Conservation (phyloP, 805 yeast genomes). For the Ogataea pini region DNA sequence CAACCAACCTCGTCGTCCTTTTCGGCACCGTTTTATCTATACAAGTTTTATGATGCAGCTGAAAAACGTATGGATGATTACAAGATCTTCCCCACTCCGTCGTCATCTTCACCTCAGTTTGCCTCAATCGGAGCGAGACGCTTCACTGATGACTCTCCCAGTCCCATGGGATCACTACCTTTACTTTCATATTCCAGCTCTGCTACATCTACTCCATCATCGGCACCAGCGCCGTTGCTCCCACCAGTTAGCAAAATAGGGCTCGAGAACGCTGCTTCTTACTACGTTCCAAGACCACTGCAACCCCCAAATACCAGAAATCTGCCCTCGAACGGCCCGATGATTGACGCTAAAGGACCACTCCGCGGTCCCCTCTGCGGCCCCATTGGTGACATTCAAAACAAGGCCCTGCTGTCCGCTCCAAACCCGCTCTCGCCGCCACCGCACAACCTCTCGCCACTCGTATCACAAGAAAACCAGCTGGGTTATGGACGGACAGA, state of each 20-base stretch:
- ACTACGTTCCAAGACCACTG: conserved; percentile 1
- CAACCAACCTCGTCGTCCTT: conserved; percentile 5
- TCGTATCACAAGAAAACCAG: conserved; percentile 2
- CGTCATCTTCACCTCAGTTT: not conserved
- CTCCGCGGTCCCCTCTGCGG: conserved; percentile 1
- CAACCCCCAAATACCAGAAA: conserved; percentile 1
- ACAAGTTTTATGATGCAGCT: conserved; percentile 24
- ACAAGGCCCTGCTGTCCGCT: conserved; percentile 1
- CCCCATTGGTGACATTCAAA: not conserved
- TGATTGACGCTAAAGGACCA: not conserved
- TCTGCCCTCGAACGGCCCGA: conserved; percentile 1
- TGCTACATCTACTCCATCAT: not conserved
- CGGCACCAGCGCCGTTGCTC: conserved; percentile 1
- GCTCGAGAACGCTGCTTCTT: conserved; percentile 5
- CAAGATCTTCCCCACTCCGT: conserved; percentile 28
- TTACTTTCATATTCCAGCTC: not conserved
- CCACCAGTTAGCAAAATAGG: conserved; percentile 1
- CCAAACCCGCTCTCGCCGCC: conserved; percentile 9
- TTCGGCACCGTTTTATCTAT: conserved; percentile 26
- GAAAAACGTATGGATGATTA: conserved; percentile 23
- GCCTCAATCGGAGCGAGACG: not conserved
- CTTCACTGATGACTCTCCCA: not conserved
- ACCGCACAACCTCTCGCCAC: conserved; percentile 5
- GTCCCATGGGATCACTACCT: conserved; percentile 4
- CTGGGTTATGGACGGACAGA: not conserved